phyloP scores from a whole-genome alignment of 192 early-diverging fungal species.

The Umbelopsis ramanniana region DNA sequence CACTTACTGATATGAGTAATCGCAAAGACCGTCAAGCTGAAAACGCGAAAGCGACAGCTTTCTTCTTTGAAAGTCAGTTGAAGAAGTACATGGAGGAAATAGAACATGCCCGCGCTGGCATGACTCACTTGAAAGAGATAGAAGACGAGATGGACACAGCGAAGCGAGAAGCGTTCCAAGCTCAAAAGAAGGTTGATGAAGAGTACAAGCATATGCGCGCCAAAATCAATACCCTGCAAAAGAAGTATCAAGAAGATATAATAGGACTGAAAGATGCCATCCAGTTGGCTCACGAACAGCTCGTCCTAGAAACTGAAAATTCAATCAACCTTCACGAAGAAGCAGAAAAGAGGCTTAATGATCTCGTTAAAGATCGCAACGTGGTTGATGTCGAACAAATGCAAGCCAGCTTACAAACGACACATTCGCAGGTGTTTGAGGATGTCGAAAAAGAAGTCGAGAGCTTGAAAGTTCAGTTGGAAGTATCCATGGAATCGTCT shows the following conservation, averaged over 20 bases:
- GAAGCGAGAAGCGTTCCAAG: conserved; percentile 29
- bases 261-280: conserved; percentile 25
- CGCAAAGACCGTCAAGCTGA: conserved; percentile 47
- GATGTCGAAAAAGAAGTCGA: conserved; percentile 25
- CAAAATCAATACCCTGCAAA: conserved; percentile 27
- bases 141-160: conserved; percentile 42
- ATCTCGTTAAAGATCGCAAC: conserved; percentile 24
- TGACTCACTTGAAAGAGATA: conserved; percentile 39
- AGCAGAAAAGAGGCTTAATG: conserved; percentile 23
- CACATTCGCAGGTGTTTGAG: conserved; percentile 7
- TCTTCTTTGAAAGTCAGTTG: conserved; percentile 48
- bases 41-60: conserved; percentile 46
- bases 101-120: conserved; percentile 39
- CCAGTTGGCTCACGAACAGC: conserved; percentile 30
- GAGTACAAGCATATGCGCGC: conserved; percentile 32
- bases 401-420: conserved; percentile 8
- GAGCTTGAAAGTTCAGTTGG: conserved; percentile 14
- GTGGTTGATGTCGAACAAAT: conserved; percentile 25
- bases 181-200: conserved; percentile 26
- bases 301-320: conserved; percentile 26
- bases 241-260: conserved; percentile 33
- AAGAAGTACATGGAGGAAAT: conserved; percentile 49
- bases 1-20: conserved; percentile 43
- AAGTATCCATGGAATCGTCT: conserved; percentile 26
- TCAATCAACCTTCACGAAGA: conserved; percentile 31